Conservation (phyloP, 2,329 filamentous ascomycete species). For the Colletotrichum neosansevieriae region DNA sequence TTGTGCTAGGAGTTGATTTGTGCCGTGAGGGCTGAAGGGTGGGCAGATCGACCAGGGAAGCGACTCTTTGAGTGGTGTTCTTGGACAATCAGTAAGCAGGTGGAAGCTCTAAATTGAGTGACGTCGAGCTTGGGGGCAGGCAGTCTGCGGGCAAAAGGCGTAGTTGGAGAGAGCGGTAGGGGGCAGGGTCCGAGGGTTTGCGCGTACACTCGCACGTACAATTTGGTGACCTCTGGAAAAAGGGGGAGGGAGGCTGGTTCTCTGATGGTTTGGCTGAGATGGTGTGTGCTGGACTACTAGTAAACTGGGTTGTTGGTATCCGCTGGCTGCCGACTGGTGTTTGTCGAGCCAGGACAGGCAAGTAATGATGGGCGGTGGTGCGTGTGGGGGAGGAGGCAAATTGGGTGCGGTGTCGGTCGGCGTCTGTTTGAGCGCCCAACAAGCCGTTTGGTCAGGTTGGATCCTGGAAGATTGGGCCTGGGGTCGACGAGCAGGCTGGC, state of each 20-base stretch:
- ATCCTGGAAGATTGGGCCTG: neutral
- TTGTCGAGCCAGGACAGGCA: slow-evolving; percentile 21
- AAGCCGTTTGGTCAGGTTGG: slow-evolving; percentile 6
- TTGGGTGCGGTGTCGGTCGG: slow-evolving; percentile 29
- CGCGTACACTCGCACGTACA: slow-evolving; percentile 4
- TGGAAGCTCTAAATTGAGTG: slow-evolving; percentile 38
- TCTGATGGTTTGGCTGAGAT: slow-evolving; percentile 31
- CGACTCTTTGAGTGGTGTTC: slow-evolving; percentile 27
- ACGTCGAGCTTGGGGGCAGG: slow-evolving; percentile 32
- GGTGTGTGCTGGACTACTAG: slow-evolving; percentile 23
- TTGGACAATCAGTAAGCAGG: slow-evolving; percentile 31
- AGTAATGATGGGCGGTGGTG: slow-evolving; percentile 24
- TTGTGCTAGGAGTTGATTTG: slow-evolving; percentile 27
- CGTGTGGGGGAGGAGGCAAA: slow-evolving; percentile 36
- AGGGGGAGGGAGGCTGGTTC: slow-evolving; percentile 3
- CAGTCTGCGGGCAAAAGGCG: neutral
- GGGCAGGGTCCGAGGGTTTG: slow-evolving; percentile 29
- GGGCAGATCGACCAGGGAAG: slow-evolving; percentile 31
- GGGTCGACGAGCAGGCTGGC: neutral
- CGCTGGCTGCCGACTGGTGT: slow-evolving; percentile 15
- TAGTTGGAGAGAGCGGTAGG: slow-evolving; percentile 2
- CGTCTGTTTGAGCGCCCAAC: slow-evolving; percentile 27
- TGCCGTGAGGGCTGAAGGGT: slow-evolving; percentile 11
- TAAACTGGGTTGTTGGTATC: slow-evolving; percentile 6
- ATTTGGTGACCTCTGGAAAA: neutral